These are phyloP conservation scores for Pseudocercospora fijiensis DNA, from an alignment of 2,329 filamentous ascomycete species.

Conservation along the genomic window DNA sequence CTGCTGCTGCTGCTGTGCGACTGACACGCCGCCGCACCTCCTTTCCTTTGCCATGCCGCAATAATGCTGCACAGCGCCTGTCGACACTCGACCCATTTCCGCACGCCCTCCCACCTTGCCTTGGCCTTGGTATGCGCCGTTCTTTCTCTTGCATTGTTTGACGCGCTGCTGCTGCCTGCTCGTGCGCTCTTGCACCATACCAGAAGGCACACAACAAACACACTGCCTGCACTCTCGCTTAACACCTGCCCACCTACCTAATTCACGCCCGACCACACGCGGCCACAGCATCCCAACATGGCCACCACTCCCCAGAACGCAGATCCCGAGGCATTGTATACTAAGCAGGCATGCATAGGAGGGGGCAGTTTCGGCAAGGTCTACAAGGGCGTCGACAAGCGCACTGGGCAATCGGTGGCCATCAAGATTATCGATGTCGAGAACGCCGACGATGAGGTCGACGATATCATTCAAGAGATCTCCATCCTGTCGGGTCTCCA, in stretches of 20 bases:
- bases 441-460: conserved; percentile 97
- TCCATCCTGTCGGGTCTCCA: conserved; percentile 94
- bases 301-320: conserved; percentile 43
- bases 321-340: conserved; percentile 89
- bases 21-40: background rate
- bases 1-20: background rate
- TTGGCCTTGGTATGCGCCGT: conserved; percentile 1
- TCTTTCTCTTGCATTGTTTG: conserved; percentile 1
- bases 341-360: conserved; percentile 71
- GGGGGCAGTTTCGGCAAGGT: conserved; percentile 98
- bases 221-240: background rate
- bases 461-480: conserved; percentile 99
- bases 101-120: too few relatives aligned
- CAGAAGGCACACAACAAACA: conserved; percentile 1
- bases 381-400: conserved; percentile 96
- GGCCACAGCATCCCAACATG: background rate
- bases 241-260: background rate
- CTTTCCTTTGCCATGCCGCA: background rate
- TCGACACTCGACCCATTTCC: background rate
- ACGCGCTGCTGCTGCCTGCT: background rate
- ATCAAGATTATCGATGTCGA: conserved; percentile 99
- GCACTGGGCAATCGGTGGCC: conserved; percentile 87
- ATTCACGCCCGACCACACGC: background rate
- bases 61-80: conserved; percentile 1
- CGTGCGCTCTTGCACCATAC: background rate